Evolutionary conservation across 305 asterid genomes (phyloP), one percentile per base, ranked within the genome.

Genomic region (Euphrasia arctica): DNA sequence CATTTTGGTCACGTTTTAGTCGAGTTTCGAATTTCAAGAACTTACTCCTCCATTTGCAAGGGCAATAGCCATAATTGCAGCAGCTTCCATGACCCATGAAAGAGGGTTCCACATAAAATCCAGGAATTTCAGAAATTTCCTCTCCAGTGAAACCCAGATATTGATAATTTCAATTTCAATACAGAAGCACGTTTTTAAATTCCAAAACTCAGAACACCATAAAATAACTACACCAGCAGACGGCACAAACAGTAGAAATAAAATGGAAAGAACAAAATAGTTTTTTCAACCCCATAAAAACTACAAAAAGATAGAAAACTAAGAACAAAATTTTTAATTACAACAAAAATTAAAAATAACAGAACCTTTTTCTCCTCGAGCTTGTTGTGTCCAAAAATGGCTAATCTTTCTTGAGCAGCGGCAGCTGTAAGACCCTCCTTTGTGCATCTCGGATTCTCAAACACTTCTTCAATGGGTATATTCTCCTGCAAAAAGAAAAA

Each of bases 31-130:
- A 18, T 18, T 18, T 22, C 8, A 55, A 39, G 64, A 60, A 61
- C 95, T 80, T 69, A 94, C 99, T 66, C 99, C 99, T 82, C 99
- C 99, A 81, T 94, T 94, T 47, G 99, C 99, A 72, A 94, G 98
- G 49, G 98, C 99, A 70, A 94, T 90, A 6, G 99, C 96, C 99
- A 94, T 94, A 62, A 94, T 81, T 25, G 99, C 99, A 49, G 99
- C 99, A 68, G 96, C 99, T 81, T 93, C 99, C 99, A 93, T 93
- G 60, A 93, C 99, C 99, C 99, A 93, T 69, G 99, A 94, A 58
- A 93, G 92, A 73, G 99, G 97, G 69, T 93, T 93, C 99, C 99
- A 93, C 99, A 93, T 93, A 82, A 94, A 94, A 60, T 97, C 99
- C 79, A 93, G 72, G 71, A 88, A 93, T 76, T 93, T 93, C 62